phyloP scores from a whole-genome alignment of 805 yeast genomes.

The Kodamaea restingae region DNA sequence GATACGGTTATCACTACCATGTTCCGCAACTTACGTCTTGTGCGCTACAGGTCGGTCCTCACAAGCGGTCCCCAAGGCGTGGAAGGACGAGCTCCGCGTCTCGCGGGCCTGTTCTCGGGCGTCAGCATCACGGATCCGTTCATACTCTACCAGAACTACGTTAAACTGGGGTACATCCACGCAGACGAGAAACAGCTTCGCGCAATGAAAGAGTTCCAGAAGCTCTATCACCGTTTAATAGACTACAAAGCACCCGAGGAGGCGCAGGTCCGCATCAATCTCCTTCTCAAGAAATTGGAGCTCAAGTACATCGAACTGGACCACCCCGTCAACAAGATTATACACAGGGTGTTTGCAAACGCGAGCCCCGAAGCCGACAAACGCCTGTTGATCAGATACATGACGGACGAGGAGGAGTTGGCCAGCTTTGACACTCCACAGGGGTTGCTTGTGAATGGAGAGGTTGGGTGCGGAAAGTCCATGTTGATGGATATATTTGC shows the following conservation, averaged over 20 bases:
- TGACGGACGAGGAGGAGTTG: conserved; percentile 62
- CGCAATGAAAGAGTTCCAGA: conserved; percentile 60
- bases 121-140: conserved; percentile 61
- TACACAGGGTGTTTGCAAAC: conserved; percentile 23
- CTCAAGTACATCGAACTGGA: conserved; percentile 25
- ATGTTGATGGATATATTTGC: conserved; percentile 74
- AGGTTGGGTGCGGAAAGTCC: conserved; percentile 72
- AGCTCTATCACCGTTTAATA: conserved; percentile 51
- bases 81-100: conserved; percentile 32
- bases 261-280: conserved; percentile 40
- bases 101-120: conserved; percentile 22
- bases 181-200: conserved; percentile 60
- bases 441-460: conserved; percentile 61
- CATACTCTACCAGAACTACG: conserved; percentile 49
- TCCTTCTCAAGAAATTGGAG: conserved; percentile 32
- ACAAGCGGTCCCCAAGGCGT: conserved; percentile 34
- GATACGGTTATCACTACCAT: conserved; percentile 3
- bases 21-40: conserved; percentile 3
- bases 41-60: background rate
- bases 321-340: conserved; percentile 10
- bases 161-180: conserved; percentile 47
- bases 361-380: conserved; percentile 25
- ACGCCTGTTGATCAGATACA: conserved; percentile 43
- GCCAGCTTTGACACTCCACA: conserved; percentile 54
- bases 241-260: conserved; percentile 57